Evolutionary conservation across 163 green algal genomes (phyloP).

Genomic region (Prototheca wickerhamii): DNA sequence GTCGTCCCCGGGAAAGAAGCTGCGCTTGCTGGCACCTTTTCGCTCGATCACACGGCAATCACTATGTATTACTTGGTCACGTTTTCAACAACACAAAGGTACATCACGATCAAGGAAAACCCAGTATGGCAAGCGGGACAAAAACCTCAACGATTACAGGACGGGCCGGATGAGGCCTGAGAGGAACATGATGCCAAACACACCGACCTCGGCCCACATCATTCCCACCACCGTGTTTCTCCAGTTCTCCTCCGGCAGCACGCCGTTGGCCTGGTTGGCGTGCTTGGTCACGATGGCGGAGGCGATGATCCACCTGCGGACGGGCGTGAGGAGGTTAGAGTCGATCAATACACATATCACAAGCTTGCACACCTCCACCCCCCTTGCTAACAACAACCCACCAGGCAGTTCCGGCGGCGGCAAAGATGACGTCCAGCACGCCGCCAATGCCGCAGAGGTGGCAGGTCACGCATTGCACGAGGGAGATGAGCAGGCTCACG

Average conservation of each 20-base stretch:
- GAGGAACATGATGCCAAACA: neutral
- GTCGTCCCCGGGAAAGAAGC: too few species aligned
- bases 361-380: neutral
- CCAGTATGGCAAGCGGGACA: too few species aligned
- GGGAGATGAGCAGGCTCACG: neutral
- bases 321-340: too few species aligned
- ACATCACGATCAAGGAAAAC: too few species aligned
- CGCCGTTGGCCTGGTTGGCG: neutral
- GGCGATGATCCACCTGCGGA: slow-evolving; percentile 4
- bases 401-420: neutral
- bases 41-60: too few species aligned
- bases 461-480: slow-evolving; percentile 4
- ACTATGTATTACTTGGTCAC: too few species aligned
- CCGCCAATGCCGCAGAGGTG: slow-evolving; percentile 1
- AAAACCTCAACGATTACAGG: neutral
- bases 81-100: too few species aligned
- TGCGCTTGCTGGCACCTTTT: too few species aligned
- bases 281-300: neutral
- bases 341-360: too few species aligned
- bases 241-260: neutral
- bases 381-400: neutral
- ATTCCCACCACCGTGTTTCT: neutral
- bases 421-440: slow-evolving; percentile 7
- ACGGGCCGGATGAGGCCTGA: neutral
- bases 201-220: neutral